Conservation (phyloP, 2,329 filamentous ascomycete genomes). For the Alternaria arborescens region DNA sequence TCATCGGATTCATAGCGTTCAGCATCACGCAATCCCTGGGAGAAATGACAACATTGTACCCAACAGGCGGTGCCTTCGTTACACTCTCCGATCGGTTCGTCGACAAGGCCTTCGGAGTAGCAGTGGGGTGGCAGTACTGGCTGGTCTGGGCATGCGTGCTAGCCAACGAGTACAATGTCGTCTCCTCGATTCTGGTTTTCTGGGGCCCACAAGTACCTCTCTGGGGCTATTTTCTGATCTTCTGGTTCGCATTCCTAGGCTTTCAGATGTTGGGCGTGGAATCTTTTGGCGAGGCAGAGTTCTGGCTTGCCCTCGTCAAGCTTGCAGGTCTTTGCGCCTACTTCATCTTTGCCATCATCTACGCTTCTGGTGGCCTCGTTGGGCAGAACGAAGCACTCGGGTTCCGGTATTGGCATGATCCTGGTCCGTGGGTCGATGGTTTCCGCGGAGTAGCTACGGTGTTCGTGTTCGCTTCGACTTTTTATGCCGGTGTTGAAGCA, state of each 20-base stretch:
- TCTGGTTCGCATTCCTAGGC: constrained; percentile 50
- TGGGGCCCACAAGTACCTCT: constrained; percentile 65
- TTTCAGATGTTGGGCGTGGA: constrained; percentile 54
- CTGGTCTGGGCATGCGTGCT: constrained; percentile 72
- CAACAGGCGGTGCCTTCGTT: constrained; percentile 75
- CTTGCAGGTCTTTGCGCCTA: constrained; percentile 49
- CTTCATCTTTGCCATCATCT: constrained; percentile 54
- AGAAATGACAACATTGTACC: constrained; percentile 77
- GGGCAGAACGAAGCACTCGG: constrained; percentile 44
- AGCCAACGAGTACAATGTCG: constrained; percentile 75
- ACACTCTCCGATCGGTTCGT: constrained; percentile 72
- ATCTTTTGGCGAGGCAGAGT: constrained; percentile 55
- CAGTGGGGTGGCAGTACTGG: constrained; percentile 47
- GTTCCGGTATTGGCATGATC: constrained; percentile 52
- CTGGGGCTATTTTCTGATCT: constrained; percentile 55
- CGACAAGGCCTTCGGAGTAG: constrained; percentile 34
- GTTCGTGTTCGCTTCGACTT: constrained; percentile 55
- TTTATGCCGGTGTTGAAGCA: constrained; percentile 50
- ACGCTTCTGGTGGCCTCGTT: constrained; percentile 43
- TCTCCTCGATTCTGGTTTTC: constrained; percentile 71
- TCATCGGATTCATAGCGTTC: constrained; percentile 74
- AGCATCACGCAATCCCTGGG: constrained; percentile 77
- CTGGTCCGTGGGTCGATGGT: constrained; percentile 52
- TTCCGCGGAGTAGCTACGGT: constrained; percentile 54
- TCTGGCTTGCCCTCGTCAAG: constrained; percentile 54